Evolutionary conservation across 2,329 filamentous ascomycete genomes (phyloP).

Genomic region (Venturia effusa): DNA sequence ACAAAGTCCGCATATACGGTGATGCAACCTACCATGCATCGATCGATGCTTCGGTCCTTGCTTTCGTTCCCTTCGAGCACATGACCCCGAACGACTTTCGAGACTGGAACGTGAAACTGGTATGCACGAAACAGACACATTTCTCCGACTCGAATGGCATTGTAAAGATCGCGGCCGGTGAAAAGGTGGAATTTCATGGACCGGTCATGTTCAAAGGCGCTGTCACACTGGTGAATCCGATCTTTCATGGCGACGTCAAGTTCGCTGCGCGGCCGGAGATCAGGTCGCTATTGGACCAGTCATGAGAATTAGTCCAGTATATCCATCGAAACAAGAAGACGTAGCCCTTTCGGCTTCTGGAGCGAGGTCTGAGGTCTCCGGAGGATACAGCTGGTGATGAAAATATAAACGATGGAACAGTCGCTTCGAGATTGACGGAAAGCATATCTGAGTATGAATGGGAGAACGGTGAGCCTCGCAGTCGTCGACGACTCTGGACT

Average conservation of each 20-base stretch:
- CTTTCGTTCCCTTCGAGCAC: background rate
- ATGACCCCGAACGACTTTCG: background rate
- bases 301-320: background rate
- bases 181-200: background rate
- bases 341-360: background rate
- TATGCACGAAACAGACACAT: background rate
- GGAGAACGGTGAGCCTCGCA: background rate
- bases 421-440: background rate
- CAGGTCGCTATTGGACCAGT: background rate
- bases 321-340: background rate
- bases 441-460: background rate
- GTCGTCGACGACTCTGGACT: background rate
- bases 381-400: background rate
- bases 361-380: background rate
- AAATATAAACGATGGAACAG: background rate
- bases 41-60: background rate
- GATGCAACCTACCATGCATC: background rate
- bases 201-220: background rate
- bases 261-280: background rate
- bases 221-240: background rate
- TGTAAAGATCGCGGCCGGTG: background rate
- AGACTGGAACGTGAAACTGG: background rate
- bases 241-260: background rate
- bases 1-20: background rate
- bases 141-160: background rate